A percentile compares a stretch with the other conserved stretches of the same genome.
These are phyloP conservation scores for Camelina hispida DNA, from an alignment of 345 rosid genomes.

Conservation along the genomic window DNA sequence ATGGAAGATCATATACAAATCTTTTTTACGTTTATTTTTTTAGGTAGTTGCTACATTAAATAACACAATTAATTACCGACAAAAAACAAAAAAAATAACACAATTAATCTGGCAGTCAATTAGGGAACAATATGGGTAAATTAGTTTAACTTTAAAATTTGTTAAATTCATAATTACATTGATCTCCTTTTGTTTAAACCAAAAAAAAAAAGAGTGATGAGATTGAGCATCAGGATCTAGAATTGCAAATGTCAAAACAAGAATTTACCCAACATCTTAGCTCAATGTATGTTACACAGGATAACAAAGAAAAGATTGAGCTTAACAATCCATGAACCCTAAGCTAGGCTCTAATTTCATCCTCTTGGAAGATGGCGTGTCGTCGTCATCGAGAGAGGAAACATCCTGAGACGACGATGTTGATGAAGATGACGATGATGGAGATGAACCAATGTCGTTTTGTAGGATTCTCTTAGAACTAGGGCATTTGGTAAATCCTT, in stretches of 20 bases:
- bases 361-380: constrained; percentile 30
- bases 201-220: neutral
- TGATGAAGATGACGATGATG: constrained; percentile 5
- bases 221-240: constrained; percentile 2
- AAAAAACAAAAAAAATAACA: too few relatives aligned
- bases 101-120: neutral
- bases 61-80: neutral
- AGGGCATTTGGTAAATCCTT: constrained; percentile 15
- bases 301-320: neutral
- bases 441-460: constrained; percentile 27
- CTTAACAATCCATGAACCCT: constrained; percentile 5
- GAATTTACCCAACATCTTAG: constrained; percentile 4
- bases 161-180: constrained; percentile 1
- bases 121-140: neutral
- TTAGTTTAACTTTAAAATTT: neutral
- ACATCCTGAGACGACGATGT: constrained; percentile 14
- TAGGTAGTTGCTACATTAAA: neutral
- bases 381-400: constrained; percentile 26
- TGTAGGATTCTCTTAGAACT: constrained; percentile 45
- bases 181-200: neutral
- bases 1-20: constrained; percentile 12
- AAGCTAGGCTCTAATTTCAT: constrained; percentile 3
- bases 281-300: constrained; percentile 19
- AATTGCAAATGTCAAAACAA: constrained; percentile 3
- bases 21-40: neutral